phyloP scores from a whole-genome alignment of 257 asterid genomes.

The Osmanthus fragrans region DNA sequence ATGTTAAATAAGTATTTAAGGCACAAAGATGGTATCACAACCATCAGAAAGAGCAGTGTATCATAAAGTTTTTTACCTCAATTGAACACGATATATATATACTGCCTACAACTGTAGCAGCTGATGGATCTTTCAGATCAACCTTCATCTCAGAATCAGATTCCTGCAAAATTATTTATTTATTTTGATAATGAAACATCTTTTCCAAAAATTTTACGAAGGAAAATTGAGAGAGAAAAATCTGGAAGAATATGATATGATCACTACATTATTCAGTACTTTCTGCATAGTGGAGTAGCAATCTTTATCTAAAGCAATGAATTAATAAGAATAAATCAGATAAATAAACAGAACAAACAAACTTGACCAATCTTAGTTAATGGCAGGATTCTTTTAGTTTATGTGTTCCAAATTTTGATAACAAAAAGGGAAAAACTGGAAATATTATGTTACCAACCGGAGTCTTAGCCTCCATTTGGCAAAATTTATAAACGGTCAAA shows the following conservation, averaged over 20 bases:
- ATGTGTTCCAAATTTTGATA: background rate
- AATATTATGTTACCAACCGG: background rate
- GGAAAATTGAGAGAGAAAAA: background rate
- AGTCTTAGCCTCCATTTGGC: background rate
- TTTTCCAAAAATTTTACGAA: background rate
- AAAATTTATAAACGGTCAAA: too few species aligned
- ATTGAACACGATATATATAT: conserved; percentile 80
- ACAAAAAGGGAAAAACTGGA: background rate
- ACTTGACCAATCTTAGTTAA: background rate
- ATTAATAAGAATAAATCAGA: background rate
- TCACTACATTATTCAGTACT: background rate
- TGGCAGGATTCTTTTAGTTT: background rate
- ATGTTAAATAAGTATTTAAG: conserved; percentile 30
- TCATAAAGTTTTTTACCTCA: conserved; percentile 58
- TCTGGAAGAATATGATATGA: background rate
- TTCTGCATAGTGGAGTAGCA: background rate
- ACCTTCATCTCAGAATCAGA: conserved; percentile 58
- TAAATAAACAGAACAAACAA: background rate
- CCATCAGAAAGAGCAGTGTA: conserved; percentile 10
- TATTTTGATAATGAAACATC: background rate
- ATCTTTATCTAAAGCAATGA: background rate
- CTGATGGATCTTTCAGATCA: conserved; percentile 73
- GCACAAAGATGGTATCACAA: conserved; percentile 20
- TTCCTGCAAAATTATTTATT: conserved; percentile 54
- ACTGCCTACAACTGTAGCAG: conserved; percentile 57